Base-by-base conservation (phyloP, 176 grass and related monocot genomes). In the Rhynchospora breviuscula region DNA sequence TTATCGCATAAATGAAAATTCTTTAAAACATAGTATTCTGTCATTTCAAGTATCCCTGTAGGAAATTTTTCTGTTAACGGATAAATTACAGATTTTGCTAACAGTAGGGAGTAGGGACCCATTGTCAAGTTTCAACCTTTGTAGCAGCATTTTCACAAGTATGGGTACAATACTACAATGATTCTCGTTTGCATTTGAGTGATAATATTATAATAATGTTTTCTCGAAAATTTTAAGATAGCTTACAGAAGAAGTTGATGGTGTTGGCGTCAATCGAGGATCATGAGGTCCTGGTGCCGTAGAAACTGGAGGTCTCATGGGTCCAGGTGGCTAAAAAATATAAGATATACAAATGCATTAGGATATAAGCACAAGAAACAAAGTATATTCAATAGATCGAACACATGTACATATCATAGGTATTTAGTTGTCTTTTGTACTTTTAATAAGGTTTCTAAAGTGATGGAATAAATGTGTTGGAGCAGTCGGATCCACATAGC, bases 161-260 rank as follows among this genome's bases (percentile, higher is more conserved):
- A 69, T 53, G 22, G 45, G 23, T 54, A 17, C 49, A n/a, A n/a
- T n/a, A n/a, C n/a, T n/a, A n/a, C n/a, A 31, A 77, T 26, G 13
- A 22, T 22, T 47, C 72, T 76, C 45, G 7, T 77, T 56, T 77
- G 12, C 72, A 77, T 54, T 18, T 18, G 15, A 56, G n/a, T 25
- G 23, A 77, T 77, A 77, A 77, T 18, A 69, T 40, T 40, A 40
- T 40, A 40, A 40, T 69, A 29, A 12, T 10, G 22, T 53, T 49
- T 7, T 53, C 48, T 77, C 54, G 49, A 47, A 53, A 77, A 15
- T 77, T 53, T 47, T 0, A 75, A 77, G 48, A 19, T 31, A 77
- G 49, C 92, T 86, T 97, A 94, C 94, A 72, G 7, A 81, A 84
- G 90, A 87, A 90, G 84, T 90, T 69, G 91, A 88, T 69, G 94